A percentile compares a stretch with the other conserved stretches of the same genome.
Evolutionary conservation across 805 yeast genomes (phyloP).

Genomic region (Maudiozyma turicensis): DNA sequence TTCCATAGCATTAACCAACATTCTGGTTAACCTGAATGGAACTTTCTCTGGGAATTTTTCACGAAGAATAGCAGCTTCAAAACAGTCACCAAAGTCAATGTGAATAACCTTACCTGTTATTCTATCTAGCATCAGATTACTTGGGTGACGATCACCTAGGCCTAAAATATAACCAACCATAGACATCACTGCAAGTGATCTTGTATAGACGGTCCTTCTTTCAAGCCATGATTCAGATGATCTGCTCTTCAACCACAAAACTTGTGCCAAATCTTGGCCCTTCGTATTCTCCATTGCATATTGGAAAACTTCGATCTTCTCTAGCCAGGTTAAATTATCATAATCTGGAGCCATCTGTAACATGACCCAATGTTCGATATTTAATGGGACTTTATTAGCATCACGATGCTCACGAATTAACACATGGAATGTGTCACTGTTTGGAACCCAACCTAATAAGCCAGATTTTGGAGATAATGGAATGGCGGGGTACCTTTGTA

Average conservation of each 20-base stretch:
- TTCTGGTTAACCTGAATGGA: slow-evolving; percentile 89
- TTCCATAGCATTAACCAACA: slow-evolving; percentile 97
- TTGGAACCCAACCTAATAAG: slow-evolving; percentile 90
- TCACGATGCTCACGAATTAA: slow-evolving; percentile 88
- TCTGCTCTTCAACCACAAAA: slow-evolving; percentile 88
- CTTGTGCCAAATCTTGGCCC: slow-evolving; percentile 92
- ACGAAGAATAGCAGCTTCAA: slow-evolving; percentile 91
- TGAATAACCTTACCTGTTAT: slow-evolving; percentile 91
- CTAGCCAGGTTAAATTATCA: slow-evolving; percentile 76
- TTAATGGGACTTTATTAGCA: slow-evolving; percentile 74
- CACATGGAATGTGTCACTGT: slow-evolving; percentile 91
- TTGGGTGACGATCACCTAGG: slow-evolving; percentile 93
- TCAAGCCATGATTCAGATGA: slow-evolving; percentile 97
- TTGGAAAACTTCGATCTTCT: slow-evolving; percentile 92
- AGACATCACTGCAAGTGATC: slow-evolving; percentile 95
- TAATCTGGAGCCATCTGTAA: slow-evolving; percentile 93
- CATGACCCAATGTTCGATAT: slow-evolving; percentile 92
- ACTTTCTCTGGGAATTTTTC: slow-evolving; percentile 97
- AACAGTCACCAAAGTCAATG: slow-evolving; percentile 97
- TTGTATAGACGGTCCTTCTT: slow-evolving; percentile 86
- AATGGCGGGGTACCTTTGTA: slow-evolving; percentile 84
- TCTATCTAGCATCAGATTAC: slow-evolving; percentile 89
- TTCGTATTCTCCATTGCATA: slow-evolving; percentile 90
- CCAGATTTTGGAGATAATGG: slow-evolving; percentile 97
- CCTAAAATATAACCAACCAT: slow-evolving; percentile 97